Conservation (phyloP, 192 early-diverging fungal species). For the Coemansia sp. region DNA sequence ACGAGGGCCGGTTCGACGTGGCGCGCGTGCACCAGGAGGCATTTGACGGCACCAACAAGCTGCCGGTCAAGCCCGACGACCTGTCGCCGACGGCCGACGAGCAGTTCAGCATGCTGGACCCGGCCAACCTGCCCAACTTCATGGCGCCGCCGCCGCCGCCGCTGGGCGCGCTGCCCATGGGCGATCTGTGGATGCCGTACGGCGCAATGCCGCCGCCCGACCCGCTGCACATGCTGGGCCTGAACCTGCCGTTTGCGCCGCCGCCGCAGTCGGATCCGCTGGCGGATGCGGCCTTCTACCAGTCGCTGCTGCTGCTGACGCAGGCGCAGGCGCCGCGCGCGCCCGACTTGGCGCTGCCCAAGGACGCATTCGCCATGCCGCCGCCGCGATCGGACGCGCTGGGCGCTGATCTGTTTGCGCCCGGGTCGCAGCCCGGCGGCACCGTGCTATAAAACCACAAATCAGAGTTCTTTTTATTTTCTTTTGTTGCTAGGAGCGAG, state of each 20-base stretch:
- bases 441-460: slow-evolving; percentile 3
- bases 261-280: neutral
- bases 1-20: slow-evolving; percentile 16
- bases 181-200: neutral
- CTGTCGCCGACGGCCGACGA: slow-evolving; percentile 27
- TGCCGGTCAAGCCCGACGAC: slow-evolving; percentile 46
- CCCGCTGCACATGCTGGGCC: slow-evolving; percentile 20
- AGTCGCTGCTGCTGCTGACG: slow-evolving; percentile 24
- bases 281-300: slow-evolving; percentile 12
- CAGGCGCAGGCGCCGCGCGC: slow-evolving; percentile 6
- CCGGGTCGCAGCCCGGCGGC: neutral
- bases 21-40: slow-evolving; percentile 49
- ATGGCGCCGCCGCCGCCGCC: slow-evolving; percentile 20
- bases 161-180: neutral
- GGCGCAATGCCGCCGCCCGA: neutral
- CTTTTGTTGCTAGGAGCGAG: neutral
- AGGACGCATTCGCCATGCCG: neutral
- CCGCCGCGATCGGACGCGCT: neutral
- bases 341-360: neutral
- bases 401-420: neutral
- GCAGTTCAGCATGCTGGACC: slow-evolving; percentile 38
- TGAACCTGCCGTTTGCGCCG: neutral
- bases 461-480: neutral
- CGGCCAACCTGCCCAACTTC: slow-evolving; percentile 45
- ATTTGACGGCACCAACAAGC: slow-evolving; percentile 48